phyloP scores from a whole-genome alignment of 2,329 filamentous ascomycete genomes.

The Colletotrichum falcatum region DNA sequence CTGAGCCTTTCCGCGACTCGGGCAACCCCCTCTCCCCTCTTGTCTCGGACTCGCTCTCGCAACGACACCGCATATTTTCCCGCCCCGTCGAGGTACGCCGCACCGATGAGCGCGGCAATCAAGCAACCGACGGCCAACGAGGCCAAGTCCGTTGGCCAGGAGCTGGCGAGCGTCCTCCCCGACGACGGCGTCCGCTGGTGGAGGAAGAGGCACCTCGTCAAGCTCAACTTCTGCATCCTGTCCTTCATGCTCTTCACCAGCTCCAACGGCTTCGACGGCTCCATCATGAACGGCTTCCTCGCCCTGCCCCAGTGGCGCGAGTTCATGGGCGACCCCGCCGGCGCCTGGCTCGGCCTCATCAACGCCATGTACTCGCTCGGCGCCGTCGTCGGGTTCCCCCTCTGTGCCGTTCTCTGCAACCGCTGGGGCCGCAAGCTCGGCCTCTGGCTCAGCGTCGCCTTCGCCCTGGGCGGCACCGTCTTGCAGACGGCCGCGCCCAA shows the following conservation, averaged over 20 bases:
- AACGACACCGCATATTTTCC: not conserved
- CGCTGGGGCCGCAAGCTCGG: constrained; percentile 52
- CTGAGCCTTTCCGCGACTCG: not conserved
- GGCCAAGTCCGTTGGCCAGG: constrained; percentile 27
- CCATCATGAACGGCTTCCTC: constrained; percentile 57
- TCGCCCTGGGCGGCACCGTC: constrained; percentile 49
- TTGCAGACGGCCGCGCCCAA: constrained; percentile 45
- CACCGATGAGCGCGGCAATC: not conserved
- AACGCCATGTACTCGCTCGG: constrained; percentile 38
- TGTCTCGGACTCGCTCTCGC: not conserved
- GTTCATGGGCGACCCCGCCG: constrained; percentile 47
- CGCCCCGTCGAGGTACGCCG: not conserved
- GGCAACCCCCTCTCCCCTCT: not conserved
- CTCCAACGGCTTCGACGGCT: constrained; percentile 56
- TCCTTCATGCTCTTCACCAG: constrained; percentile 57
- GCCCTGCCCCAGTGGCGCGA: constrained; percentile 51
- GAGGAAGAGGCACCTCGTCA: constrained; percentile 54
- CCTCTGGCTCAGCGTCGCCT: constrained; percentile 47
- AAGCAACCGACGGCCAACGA: constrained; percentile 8
- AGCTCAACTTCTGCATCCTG: constrained; percentile 58
- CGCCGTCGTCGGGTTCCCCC: constrained; percentile 36
- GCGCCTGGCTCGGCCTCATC: constrained; percentile 34
- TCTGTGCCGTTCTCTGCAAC: constrained; percentile 47
- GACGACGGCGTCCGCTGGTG: constrained; percentile 56
- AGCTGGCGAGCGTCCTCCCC: constrained; percentile 52